Evolutionary conservation across 805 yeast species (phyloP), one percentile per base, ranked within the genome.

Genomic region (Ogataea thermomethanolica): DNA sequence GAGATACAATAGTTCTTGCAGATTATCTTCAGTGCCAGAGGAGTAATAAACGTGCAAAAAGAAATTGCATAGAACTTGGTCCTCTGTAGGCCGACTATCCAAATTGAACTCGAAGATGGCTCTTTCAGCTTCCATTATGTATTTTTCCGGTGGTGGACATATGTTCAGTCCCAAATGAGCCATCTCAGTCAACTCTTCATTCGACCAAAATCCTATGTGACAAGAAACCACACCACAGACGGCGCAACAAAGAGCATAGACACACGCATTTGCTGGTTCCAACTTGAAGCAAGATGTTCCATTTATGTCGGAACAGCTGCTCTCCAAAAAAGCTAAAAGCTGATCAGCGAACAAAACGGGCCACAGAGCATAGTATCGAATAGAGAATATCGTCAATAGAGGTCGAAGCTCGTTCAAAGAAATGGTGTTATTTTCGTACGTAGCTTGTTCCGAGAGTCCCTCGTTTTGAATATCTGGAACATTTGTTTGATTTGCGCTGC

Each of bases 1-100:
- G 31, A 29, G 31, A 29, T 29, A 29, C n/a, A 29, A n/a, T 21
- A 29, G 15, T 14, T 29, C 31, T n/a, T 29, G 31, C 31, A 29
- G 11, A 21, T 29, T 29, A 21, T 29, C 31, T 21, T 29, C 31
- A 9, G 14, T 21, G 17, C 14, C n/a, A 4, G 31, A 29, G 14
- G 31, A 29, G 17, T 14, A 29, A 9, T 29, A 29, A 12, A 29
- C 17, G 12, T 29, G 31, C 31, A 29, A 12, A n/a, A 29, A 29
- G 9, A 29, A 29, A 17, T 14, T 29, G 17, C 21, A 12, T 8
- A 29, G 22, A 3, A 29, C 31, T 14, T 29, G 31, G 5, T 29
- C 31, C 11, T 29, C 31, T 6, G 31, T 29, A 17, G 17, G 31
- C 4, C 11, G 9, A 3, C 21, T 21, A 21, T 29, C 31, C 11